Base-by-base conservation (phyloP, 164 flowering plant genomes). In the Taxillus chinensis region DNA sequence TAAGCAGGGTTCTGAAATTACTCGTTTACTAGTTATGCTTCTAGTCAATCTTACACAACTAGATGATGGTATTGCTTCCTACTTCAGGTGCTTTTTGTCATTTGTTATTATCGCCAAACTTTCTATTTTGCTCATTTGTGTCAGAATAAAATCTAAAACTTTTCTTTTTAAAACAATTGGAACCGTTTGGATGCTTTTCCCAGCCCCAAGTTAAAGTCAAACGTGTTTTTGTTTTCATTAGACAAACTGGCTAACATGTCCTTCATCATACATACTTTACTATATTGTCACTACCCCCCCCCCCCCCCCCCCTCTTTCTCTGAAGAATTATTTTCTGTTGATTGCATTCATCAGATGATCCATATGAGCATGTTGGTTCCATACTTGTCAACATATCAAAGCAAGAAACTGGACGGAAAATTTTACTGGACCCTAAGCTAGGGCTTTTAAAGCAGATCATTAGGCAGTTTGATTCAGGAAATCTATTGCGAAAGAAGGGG, bases 351-450 rank as follows among this genome's bases (percentile, higher is more conserved):
- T 50, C 79, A 87, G 98, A 75, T 63, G 98, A 93, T 75, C 82
- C 86, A 51, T 90, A 90, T 79, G 97, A 87, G 58, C 96, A 86
- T 71, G 92, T 89, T 70, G 97, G 88, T 64, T 90, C 89, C 39
- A 79, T 93, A 64, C 96, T 93, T 51, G 92, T 90, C 38, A 88
- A 93, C 75, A 76, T 93, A 49, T 85, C 99, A 59, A 82, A 83
- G 73, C 67, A 71, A 59, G 86, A 79, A 75, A 82, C 68, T 51
- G 97, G 97, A 56, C 81, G 97, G 74, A 84, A 80, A 51, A 55
- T 88, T 70, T 66, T 93, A 17, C 60, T 93, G 80, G 97, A 90
- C 59, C 85, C 96, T 12, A 85, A 82, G 59, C 76, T 90, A 45
- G 86, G 89, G 17, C 82, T 90, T 72, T 64, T 93, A 49, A 90